phyloP scores from a whole-genome alignment of 192 early-diverging fungal genomes.

The Rhizophagus sp. region DNA sequence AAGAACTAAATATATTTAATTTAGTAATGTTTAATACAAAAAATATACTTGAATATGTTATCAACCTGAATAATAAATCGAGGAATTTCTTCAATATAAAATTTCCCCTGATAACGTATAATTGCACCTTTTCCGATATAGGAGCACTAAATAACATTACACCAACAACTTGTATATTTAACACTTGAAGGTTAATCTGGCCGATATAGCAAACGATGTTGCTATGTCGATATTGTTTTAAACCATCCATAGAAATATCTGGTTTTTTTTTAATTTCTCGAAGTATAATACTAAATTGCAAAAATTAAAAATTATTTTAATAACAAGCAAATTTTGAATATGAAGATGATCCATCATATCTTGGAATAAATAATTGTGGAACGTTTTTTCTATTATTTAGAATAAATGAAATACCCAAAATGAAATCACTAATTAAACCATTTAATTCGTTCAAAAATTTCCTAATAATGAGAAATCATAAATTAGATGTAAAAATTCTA shows the following conservation, averaged over 20 bases:
- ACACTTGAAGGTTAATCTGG: too few relatives aligned
- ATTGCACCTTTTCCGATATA: background rate
- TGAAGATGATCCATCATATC: background rate
- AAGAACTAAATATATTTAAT: too few relatives aligned
- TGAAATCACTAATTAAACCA: background rate
- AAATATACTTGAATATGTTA: too few relatives aligned
- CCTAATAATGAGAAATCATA: background rate
- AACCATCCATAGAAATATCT: background rate
- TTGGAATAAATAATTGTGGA: background rate
- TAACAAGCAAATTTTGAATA: background rate
- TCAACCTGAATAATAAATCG: slow-evolving; percentile 14
- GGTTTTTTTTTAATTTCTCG: background rate
- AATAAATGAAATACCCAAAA: background rate
- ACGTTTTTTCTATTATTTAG: background rate
- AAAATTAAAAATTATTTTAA: too few relatives aligned
- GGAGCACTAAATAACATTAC: background rate
- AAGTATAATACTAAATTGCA: background rate
- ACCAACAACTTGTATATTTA: too few relatives aligned
- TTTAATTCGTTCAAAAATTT: background rate
- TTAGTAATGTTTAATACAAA: too few relatives aligned
- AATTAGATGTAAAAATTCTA: background rate
- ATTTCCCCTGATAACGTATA: background rate
- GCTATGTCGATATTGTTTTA: too few relatives aligned
- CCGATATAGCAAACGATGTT: too few relatives aligned
- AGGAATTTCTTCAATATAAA: slow-evolving; percentile 13